phyloP scores from a whole-genome alignment of 2,329 filamentous ascomycete species.

The Fusarium sulawesiense region DNA sequence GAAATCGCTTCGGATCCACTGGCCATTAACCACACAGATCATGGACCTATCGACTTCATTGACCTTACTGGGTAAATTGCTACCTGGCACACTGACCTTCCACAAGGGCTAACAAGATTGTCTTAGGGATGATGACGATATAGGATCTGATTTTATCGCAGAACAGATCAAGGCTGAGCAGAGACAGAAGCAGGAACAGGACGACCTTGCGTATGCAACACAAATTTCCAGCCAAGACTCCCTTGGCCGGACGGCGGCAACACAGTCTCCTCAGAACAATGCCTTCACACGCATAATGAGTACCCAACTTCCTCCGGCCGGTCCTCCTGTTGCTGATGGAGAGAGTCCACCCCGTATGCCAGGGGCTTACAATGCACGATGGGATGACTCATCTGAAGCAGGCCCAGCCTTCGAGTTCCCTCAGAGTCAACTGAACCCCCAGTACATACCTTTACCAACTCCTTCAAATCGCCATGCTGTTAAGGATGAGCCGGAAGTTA shows the following conservation, averaged over 20 bases:
- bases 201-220: constrained; percentile 47
- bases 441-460: neutral
- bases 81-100: neutral
- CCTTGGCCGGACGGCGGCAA: neutral
- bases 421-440: neutral
- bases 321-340: neutral
- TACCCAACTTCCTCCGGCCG: constrained; percentile 42
- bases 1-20: constrained; percentile 13
- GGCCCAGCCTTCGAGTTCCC: constrained; percentile 1
- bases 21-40: constrained; percentile 25
- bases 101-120: constrained; percentile 5
- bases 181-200: constrained; percentile 46
- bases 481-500: constrained; percentile 14
- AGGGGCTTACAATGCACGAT: constrained; percentile 38
- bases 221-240: constrained; percentile 44
- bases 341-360: constrained; percentile 20
- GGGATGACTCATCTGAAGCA: constrained; percentile 28
- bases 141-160: constrained; percentile 44
- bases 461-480: neutral
- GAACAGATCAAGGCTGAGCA: constrained; percentile 52
- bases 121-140: constrained; percentile 50
- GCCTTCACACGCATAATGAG: constrained; percentile 48
- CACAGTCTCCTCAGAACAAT: constrained; percentile 25
- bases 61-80: constrained; percentile 57
- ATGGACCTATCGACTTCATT: constrained; percentile 48